Percentiles rank a stretch among this genome's conserved stretches.
These are phyloP conservation scores for Udeniomyces megalosporus DNA, from an alignment of 768 basidiomycete genomes.

Conservation along the genomic window DNA sequence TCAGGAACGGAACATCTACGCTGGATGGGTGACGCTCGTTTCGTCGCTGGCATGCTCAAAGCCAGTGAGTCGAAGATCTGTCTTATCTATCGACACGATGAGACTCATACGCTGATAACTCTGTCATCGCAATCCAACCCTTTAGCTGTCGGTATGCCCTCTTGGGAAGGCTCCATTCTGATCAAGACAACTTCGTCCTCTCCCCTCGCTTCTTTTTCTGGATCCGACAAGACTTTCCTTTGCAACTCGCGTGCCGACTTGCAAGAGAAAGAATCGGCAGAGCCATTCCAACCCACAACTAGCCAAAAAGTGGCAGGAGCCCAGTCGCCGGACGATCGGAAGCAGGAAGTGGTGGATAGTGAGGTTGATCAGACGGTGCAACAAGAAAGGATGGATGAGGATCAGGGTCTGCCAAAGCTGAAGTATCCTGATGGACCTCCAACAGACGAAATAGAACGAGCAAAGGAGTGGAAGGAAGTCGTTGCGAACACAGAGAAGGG, in stretches of 20 bases:
- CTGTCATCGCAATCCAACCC: slow-evolving; percentile 23
- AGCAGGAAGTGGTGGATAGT: too few species aligned
- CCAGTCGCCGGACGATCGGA: background rate
- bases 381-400: too few species aligned
- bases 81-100: background rate
- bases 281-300: background rate
- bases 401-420: too few species aligned
- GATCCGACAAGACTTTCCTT: background rate
- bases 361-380: too few species aligned
- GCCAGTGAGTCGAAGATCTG: slow-evolving; percentile 15
- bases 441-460: too few species aligned
- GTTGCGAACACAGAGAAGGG: slow-evolving; percentile 4
- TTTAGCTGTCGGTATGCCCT: background rate
- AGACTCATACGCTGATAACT: background rate
- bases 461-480: too few species aligned
- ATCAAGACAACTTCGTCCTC: background rate
- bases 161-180: background rate
- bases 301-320: background rate
- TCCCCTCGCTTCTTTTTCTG: too few species aligned
- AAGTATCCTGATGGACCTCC: too few species aligned
- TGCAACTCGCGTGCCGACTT: background rate
- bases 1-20: slow-evolving; percentile 27
- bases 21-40: slow-evolving; percentile 30
- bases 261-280: too few species aligned
- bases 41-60: slow-evolving; percentile 26